Evolutionary conservation across 1,284 basidiomycete species (phyloP).

Genomic region (Wolfiporia cocos): DNA sequence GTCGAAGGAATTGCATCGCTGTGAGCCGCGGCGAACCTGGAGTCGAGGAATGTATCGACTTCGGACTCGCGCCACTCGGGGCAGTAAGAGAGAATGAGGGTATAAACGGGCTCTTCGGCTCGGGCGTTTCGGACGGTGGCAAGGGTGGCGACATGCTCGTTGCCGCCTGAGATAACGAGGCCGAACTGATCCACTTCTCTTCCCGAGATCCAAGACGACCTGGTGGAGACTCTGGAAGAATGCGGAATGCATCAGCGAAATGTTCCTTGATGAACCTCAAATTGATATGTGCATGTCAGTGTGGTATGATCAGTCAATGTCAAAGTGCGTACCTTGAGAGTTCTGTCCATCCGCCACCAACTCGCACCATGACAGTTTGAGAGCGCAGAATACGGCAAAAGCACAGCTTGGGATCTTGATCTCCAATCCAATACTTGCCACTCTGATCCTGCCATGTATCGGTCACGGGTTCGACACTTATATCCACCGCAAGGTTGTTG

Average conservation of each 20-base stretch:
- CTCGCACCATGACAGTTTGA: constrained; percentile 91
- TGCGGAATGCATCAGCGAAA: constrained; percentile 73
- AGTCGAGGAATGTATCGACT: constrained; percentile 39
- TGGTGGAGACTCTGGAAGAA: constrained; percentile 59
- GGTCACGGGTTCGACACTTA: constrained; percentile 79
- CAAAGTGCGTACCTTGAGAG: constrained; percentile 83
- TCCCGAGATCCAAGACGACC: constrained; percentile 45
- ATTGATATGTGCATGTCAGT: too few species aligned
- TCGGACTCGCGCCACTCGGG: constrained; percentile 39
- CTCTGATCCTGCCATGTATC: constrained; percentile 86
- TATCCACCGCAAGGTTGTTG: constrained; percentile 81
- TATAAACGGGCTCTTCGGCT: constrained; percentile 42
- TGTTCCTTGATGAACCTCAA: constrained; percentile 82
- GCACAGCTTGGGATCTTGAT: constrained; percentile 80
- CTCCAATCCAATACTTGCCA: constrained; percentile 94
- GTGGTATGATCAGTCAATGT: too few species aligned
- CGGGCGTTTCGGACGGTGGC: constrained; percentile 57
- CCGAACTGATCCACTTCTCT: constrained; percentile 80
- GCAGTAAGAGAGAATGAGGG: constrained; percentile 46
- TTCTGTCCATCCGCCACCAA: constrained; percentile 93
- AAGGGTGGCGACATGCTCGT: constrained; percentile 38
- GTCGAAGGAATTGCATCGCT: constrained; percentile 51
- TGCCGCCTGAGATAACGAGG: constrained; percentile 52
- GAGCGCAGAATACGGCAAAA: constrained; percentile 91
- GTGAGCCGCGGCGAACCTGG: constrained; percentile 46